Evolutionary conservation across 140 eudicot genomes (phyloP), one percentile per base, ranked within the genome.

Genomic region (Flaveria floridana): DNA sequence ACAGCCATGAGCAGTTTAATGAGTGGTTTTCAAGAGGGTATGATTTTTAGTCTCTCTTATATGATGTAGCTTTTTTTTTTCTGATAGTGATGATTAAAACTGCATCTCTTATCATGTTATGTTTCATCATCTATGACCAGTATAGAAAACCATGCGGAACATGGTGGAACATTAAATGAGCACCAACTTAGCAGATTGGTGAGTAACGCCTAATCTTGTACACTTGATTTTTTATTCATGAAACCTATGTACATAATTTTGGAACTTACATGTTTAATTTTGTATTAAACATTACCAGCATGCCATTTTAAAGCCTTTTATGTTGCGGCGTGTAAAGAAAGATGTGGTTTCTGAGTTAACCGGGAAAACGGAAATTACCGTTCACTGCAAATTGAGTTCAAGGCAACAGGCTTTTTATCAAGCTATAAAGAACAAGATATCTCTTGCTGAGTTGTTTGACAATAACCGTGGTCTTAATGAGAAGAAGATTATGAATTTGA

Each of bases 21-120:
- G 97, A 94, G 81, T 94, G 99, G 99, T 94, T 94, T 82, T 94
- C 99, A 30, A 94, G 91, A 84, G 99, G 99, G 99, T 94, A 94
- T 46, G 81, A 63, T 58, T 52, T 74, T 65, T 65, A 15, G 9
- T 65, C n/a, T 26, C 15, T 28, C 5, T 56, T 30, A 34, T 16
- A 21, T 2, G 57, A 25, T 10, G 61, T 37, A 2, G 10, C 15
- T 61, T 15, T 76, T 50, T 76, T 50, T 47, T 70, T 79, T 18
- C 41, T 9, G 20, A 20, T 51, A 70, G 47, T 62, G 30, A 50
- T 39, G 53, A 16, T 65, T n/a, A 39, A 39, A 65, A 12, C 65
- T 28, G 15, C 6, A 58, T 66, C 69, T 44, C 78, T 76, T 58
- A 57, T 73, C 41, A 65, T 64, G 7, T 23, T 73, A 21, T 80